These are phyloP conservation scores for Hibiscus syriacus DNA, from an alignment of 345 rosid species.

Conservation along the genomic window DNA sequence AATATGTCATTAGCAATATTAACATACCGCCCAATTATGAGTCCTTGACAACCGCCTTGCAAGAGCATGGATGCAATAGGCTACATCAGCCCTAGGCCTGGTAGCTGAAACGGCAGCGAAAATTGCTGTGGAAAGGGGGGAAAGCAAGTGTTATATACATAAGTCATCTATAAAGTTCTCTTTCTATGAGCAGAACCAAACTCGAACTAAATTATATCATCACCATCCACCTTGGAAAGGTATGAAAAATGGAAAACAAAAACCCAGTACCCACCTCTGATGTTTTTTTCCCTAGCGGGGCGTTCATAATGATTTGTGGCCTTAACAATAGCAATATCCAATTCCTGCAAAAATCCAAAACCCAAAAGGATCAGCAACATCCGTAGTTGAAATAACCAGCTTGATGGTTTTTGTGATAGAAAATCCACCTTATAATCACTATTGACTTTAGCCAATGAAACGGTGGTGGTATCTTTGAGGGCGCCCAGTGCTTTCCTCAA, in stretches of 20 bases:
- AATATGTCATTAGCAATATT: neutral
- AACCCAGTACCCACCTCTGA: constrained; percentile 51
- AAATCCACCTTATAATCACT: constrained; percentile 84
- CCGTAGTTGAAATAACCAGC: neutral
- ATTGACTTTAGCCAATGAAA: constrained; percentile 96
- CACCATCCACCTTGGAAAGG: no score
- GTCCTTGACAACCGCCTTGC: constrained; percentile 82
- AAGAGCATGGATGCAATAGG: constrained; percentile 90
- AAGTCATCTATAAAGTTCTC: neutral
- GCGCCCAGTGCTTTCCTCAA: constrained; percentile 94
- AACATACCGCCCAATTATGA: constrained; percentile 94
- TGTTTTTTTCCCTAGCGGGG: constrained; percentile 84
- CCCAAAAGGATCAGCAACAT: neutral
- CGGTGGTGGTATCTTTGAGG: constrained; percentile 92
- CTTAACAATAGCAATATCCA: constrained; percentile 94
- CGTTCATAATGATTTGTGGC: constrained; percentile 93
- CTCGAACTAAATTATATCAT: neutral
- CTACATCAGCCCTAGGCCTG: constrained; percentile 98
- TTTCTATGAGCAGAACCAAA: neutral
- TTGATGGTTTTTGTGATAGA: neutral
- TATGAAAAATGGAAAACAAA: no score
- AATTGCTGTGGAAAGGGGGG: constrained; percentile 49
- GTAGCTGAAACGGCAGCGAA: constrained; percentile 90
- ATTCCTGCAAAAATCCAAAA: constrained; percentile 43
- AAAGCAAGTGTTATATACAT: neutral